Conservation (phyloP, 2,329 filamentous ascomycete genomes). For the Fusarium marasasianum region DNA sequence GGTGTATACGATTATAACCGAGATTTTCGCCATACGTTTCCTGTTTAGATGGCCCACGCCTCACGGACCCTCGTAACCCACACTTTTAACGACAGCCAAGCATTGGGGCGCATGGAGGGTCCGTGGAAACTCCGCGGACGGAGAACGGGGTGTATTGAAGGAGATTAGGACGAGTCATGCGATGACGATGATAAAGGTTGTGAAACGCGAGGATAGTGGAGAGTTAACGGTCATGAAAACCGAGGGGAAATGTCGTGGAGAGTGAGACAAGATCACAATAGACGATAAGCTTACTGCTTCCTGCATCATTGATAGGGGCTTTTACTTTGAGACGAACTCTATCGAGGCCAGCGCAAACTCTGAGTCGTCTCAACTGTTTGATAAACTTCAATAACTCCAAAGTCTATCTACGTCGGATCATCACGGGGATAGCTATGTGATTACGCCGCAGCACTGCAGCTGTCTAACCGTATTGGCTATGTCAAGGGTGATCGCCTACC, state of each 20-base stretch:
- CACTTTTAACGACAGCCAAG: neutral
- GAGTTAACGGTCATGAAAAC: accelerated
- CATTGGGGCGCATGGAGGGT: neutral
- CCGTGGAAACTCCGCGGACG: neutral
- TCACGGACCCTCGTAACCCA: neutral
- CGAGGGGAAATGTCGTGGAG: accelerated
- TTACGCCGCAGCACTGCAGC: neutral
- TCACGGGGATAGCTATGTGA: neutral
- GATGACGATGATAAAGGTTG: neutral
- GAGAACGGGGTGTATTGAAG: neutral
- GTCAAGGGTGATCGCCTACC: neutral
- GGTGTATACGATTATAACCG: neutral
- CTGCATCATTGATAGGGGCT: accelerated
- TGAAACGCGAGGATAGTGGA: neutral
- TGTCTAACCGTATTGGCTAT: neutral
- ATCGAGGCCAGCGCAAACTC: accelerated
- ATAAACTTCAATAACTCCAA: neutral
- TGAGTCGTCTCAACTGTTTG: neutral
- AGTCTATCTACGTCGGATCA: neutral
- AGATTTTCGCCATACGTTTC: neutral
- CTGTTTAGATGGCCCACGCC: neutral
- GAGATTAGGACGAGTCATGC: neutral
- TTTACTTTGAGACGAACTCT: neutral
- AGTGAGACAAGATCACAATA: neutral
- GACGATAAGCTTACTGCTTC: neutral